Base-by-base conservation (phyloP, 2,329 filamentous ascomycete species). In the Xenosphaeropsis pyriputrescens region DNA sequence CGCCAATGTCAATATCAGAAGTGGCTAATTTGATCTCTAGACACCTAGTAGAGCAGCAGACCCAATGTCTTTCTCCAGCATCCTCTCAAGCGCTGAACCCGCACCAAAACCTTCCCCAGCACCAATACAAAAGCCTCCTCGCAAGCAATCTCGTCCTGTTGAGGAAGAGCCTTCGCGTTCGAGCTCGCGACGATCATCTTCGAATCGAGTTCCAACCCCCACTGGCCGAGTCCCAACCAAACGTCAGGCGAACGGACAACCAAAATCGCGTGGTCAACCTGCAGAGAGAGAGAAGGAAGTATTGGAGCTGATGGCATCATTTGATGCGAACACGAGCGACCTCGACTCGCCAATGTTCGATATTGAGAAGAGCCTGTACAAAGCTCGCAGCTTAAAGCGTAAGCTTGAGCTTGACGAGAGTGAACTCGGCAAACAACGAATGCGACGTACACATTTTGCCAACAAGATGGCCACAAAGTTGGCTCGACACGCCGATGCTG, bases 11-110 rank as follows among this genome's bases (percentile, higher is more conserved):
- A 26, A 26, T 26, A 26, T 26, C 22, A 26, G 8, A 29, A 36
- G 40, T 50, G 31, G 47, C 41, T 37, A 31, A 34, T 18, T 19
- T n/a, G 14, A 29, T 17, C 35, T 46, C 29, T 56, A 86, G 72
- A 81, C 80, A 36, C 73, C 81, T 2, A 76, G 74, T 47, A 77
- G 86, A 56, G 69, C 79, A 31, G 79, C 80, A 41, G 83, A 93
- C 55, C 82, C 88, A 38, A 95, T 95, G 88, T 91, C 88, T 5
- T 91, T 96, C 53, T 91, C 85, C 47, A 95, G 88, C 55, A 93
- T 96, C 42, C 77, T 96, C 32, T 89, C 85, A 4, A 86, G 75
- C 47, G 70, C 82, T 39, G 79, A 85, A 39, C 76, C 81, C 73
- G 30, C 63, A 67, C 66, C 70, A 6, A 68, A 63, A 46, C 55